Evolutionary conservation across 129 eudicot genomes (phyloP).

Genomic region (Ambrosia artemisiifolia): DNA sequence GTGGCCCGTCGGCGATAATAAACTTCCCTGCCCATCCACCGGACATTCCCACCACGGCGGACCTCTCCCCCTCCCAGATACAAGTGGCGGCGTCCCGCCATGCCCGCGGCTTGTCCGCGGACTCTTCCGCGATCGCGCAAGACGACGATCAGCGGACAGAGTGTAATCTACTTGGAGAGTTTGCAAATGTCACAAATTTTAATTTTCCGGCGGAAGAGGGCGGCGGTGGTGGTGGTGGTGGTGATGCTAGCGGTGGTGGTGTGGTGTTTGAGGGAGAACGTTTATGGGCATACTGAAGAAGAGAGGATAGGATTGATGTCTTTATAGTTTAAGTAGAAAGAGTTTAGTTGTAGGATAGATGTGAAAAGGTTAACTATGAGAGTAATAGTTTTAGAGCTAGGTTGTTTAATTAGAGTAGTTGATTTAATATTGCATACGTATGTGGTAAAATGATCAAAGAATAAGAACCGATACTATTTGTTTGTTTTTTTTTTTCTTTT

Average conservation of each 20-base stretch:
- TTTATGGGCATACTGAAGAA: constrained; percentile 28
- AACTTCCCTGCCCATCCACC: constrained; percentile 83
- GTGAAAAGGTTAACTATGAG: not conserved
- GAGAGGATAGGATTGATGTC: not conserved
- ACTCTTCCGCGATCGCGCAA: not conserved
- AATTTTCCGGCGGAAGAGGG: constrained; percentile 22
- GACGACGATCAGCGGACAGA: not conserved
- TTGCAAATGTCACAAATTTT: not conserved
- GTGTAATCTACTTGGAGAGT: constrained; percentile 10
- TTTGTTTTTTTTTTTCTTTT: not conserved
- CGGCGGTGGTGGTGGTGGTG: not conserved
- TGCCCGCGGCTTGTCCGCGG: constrained; percentile 30
- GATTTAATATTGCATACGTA: not conserved
- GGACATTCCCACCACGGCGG: constrained; percentile 37
- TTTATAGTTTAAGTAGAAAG: not conserved
- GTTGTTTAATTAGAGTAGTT: too few species aligned
- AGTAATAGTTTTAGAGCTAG: not conserved
- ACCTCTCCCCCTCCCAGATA: constrained; percentile 57
- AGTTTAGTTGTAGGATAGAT: not conserved
- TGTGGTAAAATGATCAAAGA: not conserved
- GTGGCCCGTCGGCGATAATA: constrained; percentile 66
- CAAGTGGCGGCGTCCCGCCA: constrained; percentile 67
- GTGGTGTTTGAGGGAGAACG: constrained; percentile 25
- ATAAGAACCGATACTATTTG: not conserved
- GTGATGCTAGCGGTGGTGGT: constrained; percentile 11